phyloP scores from a whole-genome alignment of 208 protist genomes.

The Leishmania tarentolae region DNA sequence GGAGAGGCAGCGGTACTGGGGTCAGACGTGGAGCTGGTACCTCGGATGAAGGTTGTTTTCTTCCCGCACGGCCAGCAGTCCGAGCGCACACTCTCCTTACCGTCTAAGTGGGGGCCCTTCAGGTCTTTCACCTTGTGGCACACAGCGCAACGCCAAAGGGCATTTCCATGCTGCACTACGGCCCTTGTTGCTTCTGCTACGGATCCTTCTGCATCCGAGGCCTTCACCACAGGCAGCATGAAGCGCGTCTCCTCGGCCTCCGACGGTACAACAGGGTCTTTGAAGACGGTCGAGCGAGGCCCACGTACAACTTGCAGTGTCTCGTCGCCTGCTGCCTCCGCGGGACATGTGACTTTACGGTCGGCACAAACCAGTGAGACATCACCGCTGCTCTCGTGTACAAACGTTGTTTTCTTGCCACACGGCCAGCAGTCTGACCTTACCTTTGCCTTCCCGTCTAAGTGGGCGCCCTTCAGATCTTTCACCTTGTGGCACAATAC shows the following conservation, averaged over 20 bases:
- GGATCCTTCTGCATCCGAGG: neutral
- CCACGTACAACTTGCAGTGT: neutral
- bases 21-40: neutral
- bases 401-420: conserved; percentile 6
- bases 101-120: neutral
- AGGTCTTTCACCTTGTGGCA: conserved; percentile 5
- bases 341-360: neutral
- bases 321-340: neutral
- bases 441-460: neutral
- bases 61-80: conserved; percentile 4
- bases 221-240: neutral
- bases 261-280: neutral
- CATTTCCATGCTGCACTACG: neutral
- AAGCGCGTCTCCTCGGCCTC: neutral
- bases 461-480: neutral
- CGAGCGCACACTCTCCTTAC: neutral
- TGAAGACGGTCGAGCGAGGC: neutral
- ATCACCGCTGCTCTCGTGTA: neutral
- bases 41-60: neutral
- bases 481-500: neutral
- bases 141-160: neutral
- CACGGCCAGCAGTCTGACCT: conserved; percentile 2
- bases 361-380: neutral
- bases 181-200: neutral
- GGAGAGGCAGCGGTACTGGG: neutral